Evolutionary conservation across 2,329 filamentous ascomycete genomes (phyloP).

Genomic region (Colletotrichum theobromicola): DNA sequence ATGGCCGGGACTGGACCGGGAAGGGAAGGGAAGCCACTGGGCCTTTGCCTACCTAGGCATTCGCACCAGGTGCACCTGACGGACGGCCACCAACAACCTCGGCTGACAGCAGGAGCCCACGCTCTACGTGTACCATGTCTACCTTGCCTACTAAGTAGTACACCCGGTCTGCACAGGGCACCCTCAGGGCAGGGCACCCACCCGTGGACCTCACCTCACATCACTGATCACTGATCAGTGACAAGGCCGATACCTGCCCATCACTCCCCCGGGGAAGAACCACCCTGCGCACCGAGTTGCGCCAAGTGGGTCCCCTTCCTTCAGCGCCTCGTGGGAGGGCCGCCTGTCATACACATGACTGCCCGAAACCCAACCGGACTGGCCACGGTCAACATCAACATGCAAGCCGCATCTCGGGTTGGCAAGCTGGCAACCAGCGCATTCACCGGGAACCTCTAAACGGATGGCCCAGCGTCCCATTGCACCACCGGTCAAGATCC

Average conservation of each 20-base stretch:
- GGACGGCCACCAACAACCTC: background rate
- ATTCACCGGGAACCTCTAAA: constrained; percentile 15
- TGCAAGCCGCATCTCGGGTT: background rate
- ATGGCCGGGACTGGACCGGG: background rate
- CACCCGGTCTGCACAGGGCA: background rate
- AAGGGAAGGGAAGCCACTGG: background rate
- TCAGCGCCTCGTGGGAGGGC: constrained; percentile 9
- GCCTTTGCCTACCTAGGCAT: background rate
- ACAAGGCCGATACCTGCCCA: background rate
- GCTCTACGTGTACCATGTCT: too few relatives aligned
- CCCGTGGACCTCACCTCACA: too few relatives aligned
- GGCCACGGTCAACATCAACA: background rate
- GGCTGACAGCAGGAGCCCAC: background rate
- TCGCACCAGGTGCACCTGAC: too few relatives aligned
- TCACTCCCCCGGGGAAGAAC: background rate
- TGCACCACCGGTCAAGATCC: constrained; percentile 16
- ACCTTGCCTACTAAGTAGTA: too few relatives aligned
- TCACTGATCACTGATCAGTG: too few relatives aligned
- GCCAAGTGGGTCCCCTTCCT: constrained; percentile 9
- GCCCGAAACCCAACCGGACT: background rate
- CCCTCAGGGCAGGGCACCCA: background rate
- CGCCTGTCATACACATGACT: background rate
- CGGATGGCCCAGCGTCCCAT: constrained; percentile 6
- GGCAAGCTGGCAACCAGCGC: background rate
- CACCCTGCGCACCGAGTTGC: constrained; percentile 4